A percentile compares a stretch with the other conserved stretches of the same genome.
phyloP scores from a whole-genome alignment of 345 rosid genomes.

The Aegle marmelos region DNA sequence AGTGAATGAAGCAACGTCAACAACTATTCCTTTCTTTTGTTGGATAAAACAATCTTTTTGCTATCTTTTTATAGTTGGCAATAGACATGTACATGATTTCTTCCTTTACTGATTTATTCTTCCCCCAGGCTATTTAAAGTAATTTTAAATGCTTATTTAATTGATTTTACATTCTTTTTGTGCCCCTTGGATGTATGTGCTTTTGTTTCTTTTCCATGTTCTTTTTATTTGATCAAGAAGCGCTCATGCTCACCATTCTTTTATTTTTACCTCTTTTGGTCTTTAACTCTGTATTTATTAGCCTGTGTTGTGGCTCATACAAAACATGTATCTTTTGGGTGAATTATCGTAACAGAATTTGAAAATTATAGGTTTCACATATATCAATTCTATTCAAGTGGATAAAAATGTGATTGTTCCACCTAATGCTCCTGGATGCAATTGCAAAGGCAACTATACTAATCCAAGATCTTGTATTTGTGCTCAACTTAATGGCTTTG shows the following conservation, averaged over 20 bases:
- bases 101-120: not conserved
- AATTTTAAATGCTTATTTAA: not conserved
- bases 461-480: conserved; percentile 53
- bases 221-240: not conserved
- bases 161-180: not conserved
- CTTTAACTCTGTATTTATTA: not conserved
- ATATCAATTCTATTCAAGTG: conserved; percentile 39
- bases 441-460: conserved; percentile 44
- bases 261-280: not conserved
- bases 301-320: not conserved
- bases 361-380: conserved; percentile 42
- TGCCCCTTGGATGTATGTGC: not conserved
- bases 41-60: not conserved
- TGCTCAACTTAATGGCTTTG: conserved; percentile 52
- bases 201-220: not conserved
- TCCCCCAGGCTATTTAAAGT: not conserved
- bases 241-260: not conserved
- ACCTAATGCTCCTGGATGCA: conserved; percentile 35
- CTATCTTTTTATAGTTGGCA: not conserved
- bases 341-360: not conserved
- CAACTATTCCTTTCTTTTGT: not conserved
- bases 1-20: not conserved
- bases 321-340: not conserved
- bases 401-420: conserved; percentile 41
- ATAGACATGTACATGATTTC: not conserved